A percentile compares a stretch with the other conserved stretches of the same genome.
Evolutionary conservation across 2,329 filamentous ascomycete genomes (phyloP).

Genomic region (Penicillium griseofulvum): DNA sequence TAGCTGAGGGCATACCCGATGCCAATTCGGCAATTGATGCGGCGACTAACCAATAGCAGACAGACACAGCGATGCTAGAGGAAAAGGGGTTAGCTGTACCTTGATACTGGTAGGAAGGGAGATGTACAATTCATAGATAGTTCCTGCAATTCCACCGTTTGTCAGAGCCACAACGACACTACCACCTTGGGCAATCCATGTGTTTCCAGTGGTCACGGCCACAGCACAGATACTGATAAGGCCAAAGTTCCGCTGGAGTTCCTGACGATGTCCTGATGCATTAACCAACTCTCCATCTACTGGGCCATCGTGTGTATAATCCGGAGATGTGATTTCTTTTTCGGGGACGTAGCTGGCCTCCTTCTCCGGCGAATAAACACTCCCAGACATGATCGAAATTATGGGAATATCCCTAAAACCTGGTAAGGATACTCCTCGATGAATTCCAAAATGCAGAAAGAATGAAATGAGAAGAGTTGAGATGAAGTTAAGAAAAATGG

Average conservation of each 20-base stretch:
- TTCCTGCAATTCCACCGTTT: conserved; percentile 62
- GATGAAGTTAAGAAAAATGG: background rate
- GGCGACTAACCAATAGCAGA: conserved; percentile 59
- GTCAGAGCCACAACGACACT: conserved; percentile 57
- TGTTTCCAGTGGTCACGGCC: conserved; percentile 62
- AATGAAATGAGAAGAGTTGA: background rate
- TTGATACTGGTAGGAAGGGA: background rate
- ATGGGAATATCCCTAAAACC: background rate
- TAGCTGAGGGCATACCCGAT: conserved; percentile 60
- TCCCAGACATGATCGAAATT: background rate
- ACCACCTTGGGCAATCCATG: conserved; percentile 63
- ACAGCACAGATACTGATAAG: conserved; percentile 59
- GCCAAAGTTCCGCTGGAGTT: conserved; percentile 62
- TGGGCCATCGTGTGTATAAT: conserved; percentile 15
- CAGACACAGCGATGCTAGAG: conserved; percentile 43
- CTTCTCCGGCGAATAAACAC: background rate
- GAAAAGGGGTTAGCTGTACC: conserved; percentile 15
- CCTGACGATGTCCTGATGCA: conserved; percentile 62
- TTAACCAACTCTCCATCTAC: conserved; percentile 52
- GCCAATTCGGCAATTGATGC: conserved; percentile 61
- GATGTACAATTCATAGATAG: conserved; percentile 59
- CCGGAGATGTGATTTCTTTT: conserved; percentile 29
- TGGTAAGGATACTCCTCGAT: too few species aligned
- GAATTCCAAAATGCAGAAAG: background rate
- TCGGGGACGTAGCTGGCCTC: conserved; percentile 12